Evolutionary conservation across 108 stramenopile genomes (phyloP), one percentile per base, ranked within the genome.

Genomic region (Skeletonema grethae): DNA sequence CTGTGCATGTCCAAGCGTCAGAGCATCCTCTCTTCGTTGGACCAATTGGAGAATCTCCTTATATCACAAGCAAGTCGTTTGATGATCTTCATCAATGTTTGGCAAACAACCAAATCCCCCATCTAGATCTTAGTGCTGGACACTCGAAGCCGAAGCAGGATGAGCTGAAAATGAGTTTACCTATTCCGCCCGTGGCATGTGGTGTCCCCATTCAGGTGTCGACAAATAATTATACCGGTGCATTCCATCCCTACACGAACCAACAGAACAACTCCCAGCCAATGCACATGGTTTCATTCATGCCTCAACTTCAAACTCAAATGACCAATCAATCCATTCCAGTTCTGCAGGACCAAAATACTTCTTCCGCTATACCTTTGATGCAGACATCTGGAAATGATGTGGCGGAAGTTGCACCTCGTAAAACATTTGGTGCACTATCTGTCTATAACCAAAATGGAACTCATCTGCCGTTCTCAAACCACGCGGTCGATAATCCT

Each of bases 11-110:
- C 36, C 36, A 34, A 34, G 34, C 36, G 10, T 70, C 77, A 11
- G 65, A 67, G 20, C 35, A 72, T 25, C 72, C 70, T 11, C 69
- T 65, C 57, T 72, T 79, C 31, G 71, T 79, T 32, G 67, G 56
- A 25, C 25, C 55, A 41, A 61, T 70, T 22, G 77, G 65, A 60
- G 70, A 72, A 50, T 79, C 77, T 32, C 77, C 77, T 5, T 79
- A 67, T 57, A 79, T 79, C 31, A 79, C 77, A 32, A 79, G 77
- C 65, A 72, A 62, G 45, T 79, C 77, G 2, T 79, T 79, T 56
- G 70, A 79, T 39, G 77, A 79, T 4, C 24, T 79, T 53, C 77
- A 79, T 38, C 53, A 67, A 24, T 72, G 45, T 46, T 57, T 79
- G 24, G 77, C 70, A 9, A 72, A 46, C 11, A 36, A 39, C 34